These are phyloP conservation scores for Paecilomyces dactylethromorphus DNA, from an alignment of 2,329 filamentous ascomycete species.

Conservation along the genomic window DNA sequence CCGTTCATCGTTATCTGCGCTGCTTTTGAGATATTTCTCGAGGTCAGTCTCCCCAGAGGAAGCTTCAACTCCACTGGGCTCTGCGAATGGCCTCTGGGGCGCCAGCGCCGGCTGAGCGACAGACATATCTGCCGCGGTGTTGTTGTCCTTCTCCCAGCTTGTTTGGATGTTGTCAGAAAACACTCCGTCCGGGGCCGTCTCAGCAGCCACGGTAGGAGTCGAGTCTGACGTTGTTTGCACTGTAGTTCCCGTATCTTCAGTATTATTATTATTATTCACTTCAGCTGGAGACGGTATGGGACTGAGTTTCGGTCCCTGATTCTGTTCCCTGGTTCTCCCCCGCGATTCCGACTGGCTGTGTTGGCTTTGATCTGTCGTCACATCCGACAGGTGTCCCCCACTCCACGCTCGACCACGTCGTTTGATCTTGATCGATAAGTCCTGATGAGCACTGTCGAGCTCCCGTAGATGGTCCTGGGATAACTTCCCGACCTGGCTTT, in stretches of 20 bases:
- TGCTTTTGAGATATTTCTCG: conserved; percentile 36
- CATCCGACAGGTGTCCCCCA: conserved; percentile 4
- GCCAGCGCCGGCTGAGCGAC: conserved; percentile 18
- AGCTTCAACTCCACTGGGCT: conserved; percentile 8
- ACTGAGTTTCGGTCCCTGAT: not conserved
- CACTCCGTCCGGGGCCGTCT: not conserved
- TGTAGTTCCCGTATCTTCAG: not conserved
- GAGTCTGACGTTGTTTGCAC: not conserved
- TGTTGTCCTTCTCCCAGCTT: conserved; percentile 6
- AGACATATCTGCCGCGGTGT: conserved; percentile 20
- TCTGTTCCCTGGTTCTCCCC: conserved; percentile 6
- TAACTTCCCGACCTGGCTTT: conserved; percentile 30
- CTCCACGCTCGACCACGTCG: conserved; percentile 32
- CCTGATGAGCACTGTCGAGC: conserved; percentile 31
- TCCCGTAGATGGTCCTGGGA: conserved; percentile 35
- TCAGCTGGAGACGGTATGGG: conserved; percentile 6
- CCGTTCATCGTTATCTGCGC: conserved; percentile 22
- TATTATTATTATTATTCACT: conserved; percentile 1
- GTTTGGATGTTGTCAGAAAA: conserved; percentile 4
- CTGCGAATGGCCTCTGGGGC: conserved; percentile 10
- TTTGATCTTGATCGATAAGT: conserved; percentile 32
- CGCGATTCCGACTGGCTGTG: conserved; percentile 11
- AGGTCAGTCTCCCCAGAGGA: conserved; percentile 30
- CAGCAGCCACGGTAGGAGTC: not conserved
- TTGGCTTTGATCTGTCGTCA: conserved; percentile 11